Percentiles rank a stretch among this genome's conserved stretches.
Evolutionary conservation across 1,284 basidiomycete species (phyloP).

Genomic region (Sporisorium graminicola): DNA sequence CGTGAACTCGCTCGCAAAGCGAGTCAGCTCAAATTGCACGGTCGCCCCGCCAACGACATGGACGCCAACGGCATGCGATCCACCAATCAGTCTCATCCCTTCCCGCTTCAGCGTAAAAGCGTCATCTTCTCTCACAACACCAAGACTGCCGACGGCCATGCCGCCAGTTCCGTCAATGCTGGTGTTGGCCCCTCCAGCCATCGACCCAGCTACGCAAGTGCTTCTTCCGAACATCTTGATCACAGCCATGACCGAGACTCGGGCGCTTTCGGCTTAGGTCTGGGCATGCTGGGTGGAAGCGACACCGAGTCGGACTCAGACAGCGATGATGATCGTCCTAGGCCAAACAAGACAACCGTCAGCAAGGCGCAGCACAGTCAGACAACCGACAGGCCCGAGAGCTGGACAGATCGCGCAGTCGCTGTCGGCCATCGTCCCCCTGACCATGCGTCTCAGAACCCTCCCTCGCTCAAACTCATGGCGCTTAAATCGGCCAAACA

Average conservation of each 20-base stretch:
- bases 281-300: slow-evolving; percentile 50
- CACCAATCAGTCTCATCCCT: slow-evolving; percentile 5
- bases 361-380: slow-evolving; percentile 6
- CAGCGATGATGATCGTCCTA: slow-evolving; percentile 44
- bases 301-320: slow-evolving; percentile 53
- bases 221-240: slow-evolving; percentile 14
- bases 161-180: slow-evolving; percentile 22
- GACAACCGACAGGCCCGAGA: slow-evolving; percentile 32
- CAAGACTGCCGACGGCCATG: slow-evolving; percentile 33
- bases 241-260: slow-evolving; percentile 39
- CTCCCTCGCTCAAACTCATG: slow-evolving; percentile 61
- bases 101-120: slow-evolving; percentile 30
- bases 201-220: slow-evolving; percentile 12
- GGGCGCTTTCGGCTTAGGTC: slow-evolving; percentile 53
- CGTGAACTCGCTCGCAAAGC: slow-evolving; percentile 54
- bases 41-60: slow-evolving; percentile 37
- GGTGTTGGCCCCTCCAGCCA: slow-evolving; percentile 5
- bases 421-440: slow-evolving; percentile 63
- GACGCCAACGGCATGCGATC: slow-evolving; percentile 44
- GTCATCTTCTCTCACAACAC: slow-evolving; percentile 50
- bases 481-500: slow-evolving; percentile 57
- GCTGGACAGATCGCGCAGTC: slow-evolving; percentile 59
- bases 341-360: slow-evolving; percentile 5
- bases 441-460: slow-evolving; percentile 64
- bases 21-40: slow-evolving; percentile 46